Evolutionary conservation across 805 yeast species (phyloP), one percentile per base, ranked within the genome.

Genomic region (Ogataea methylovora): DNA sequence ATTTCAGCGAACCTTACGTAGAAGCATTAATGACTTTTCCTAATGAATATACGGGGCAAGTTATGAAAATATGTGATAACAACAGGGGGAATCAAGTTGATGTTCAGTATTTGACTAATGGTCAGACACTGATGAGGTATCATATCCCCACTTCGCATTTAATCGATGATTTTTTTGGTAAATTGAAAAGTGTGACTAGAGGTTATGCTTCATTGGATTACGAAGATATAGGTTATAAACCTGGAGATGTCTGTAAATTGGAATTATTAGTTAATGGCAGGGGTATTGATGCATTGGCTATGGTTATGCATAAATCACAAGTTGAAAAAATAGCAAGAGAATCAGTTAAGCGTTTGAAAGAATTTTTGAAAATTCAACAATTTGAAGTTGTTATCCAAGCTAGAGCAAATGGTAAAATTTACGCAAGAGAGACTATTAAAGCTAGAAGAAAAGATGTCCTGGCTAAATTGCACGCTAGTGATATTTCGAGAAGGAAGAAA

Each of bases 201-300:
- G 98, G 98, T 1, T 90, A 84, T 58, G 97, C 95, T 0, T 84
- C 96, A 1, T 65, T 90, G 34, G 97, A 90, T 59, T 90, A 90
- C 51, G 97, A 92, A 47, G 97, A 90, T 51, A 78, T 82, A 4
- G 98, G 97, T 0, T 90, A 87, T 59, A 69, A 65, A 43, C 71
- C 74, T 23, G 76, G 94, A 2, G 87, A 84, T 50, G 75, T 90
- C 16, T 87, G 84, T 23, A 92, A 90, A 51, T 61, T 90, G 61
- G 97, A 90, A 53, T 66, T 92, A 29, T 65, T 90, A 37, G 95
- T 90, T 4, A 92, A 90, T 54, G 95, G 96, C 2, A 74, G 66
- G 29, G 75, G 94, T 15, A 82, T 90, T 24, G 98, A 90, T 62
- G 97, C 97, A 0, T 66, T 90, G 33, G 85, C 97, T 0, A 88